A percentile compares a stretch with the other conserved stretches of the same genome.
phyloP scores from a whole-genome alignment of 2,329 filamentous ascomycete genomes.

The Curvularia spicifera region DNA sequence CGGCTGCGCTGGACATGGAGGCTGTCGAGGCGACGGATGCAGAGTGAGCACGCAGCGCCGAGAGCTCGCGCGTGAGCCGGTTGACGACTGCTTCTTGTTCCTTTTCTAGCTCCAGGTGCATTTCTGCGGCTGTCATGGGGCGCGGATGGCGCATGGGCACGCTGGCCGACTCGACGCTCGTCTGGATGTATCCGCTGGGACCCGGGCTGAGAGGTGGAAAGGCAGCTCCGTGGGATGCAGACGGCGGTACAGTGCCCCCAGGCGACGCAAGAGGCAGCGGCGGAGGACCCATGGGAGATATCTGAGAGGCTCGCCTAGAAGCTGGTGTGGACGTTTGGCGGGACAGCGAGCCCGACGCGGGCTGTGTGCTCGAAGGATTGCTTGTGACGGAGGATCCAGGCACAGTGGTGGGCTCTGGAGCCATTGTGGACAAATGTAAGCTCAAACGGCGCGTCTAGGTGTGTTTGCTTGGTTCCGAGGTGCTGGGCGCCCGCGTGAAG shows the following conservation, averaged over 20 bases:
- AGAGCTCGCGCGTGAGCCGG: slow-evolving; percentile 86
- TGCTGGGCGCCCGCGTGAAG: neutral
- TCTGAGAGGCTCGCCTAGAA: slow-evolving; percentile 50
- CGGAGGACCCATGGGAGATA: slow-evolving; percentile 55
- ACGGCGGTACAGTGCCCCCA: slow-evolving; percentile 30
- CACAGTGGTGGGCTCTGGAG: slow-evolving; percentile 57
- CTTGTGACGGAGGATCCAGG: slow-evolving; percentile 47
- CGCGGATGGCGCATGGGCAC: slow-evolving; percentile 81
- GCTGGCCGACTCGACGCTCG: slow-evolving; percentile 56
- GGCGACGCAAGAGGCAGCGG: slow-evolving; percentile 51
- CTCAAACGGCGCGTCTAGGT: slow-evolving; percentile 18
- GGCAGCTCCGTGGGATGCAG: slow-evolving; percentile 37
- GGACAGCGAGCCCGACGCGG: slow-evolving; percentile 37
- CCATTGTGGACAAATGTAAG: slow-evolving; percentile 46
- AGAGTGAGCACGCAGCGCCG: slow-evolving; percentile 75
- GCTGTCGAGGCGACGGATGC: slow-evolving; percentile 66
- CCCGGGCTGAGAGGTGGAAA: slow-evolving; percentile 49
- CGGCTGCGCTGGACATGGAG: slow-evolving; percentile 49
- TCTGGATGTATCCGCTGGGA: slow-evolving; percentile 27
- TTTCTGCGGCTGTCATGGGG: slow-evolving; percentile 84
- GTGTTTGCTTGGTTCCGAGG: slow-evolving; percentile 5
- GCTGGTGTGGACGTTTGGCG: slow-evolving; percentile 34
- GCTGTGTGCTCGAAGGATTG: slow-evolving; percentile 25
- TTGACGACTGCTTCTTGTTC: slow-evolving; percentile 97
- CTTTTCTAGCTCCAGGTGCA: slow-evolving; percentile 89